Base-by-base conservation (phyloP, 108 stramenopile species). In the Aureococcus anophagefferens region DNA sequence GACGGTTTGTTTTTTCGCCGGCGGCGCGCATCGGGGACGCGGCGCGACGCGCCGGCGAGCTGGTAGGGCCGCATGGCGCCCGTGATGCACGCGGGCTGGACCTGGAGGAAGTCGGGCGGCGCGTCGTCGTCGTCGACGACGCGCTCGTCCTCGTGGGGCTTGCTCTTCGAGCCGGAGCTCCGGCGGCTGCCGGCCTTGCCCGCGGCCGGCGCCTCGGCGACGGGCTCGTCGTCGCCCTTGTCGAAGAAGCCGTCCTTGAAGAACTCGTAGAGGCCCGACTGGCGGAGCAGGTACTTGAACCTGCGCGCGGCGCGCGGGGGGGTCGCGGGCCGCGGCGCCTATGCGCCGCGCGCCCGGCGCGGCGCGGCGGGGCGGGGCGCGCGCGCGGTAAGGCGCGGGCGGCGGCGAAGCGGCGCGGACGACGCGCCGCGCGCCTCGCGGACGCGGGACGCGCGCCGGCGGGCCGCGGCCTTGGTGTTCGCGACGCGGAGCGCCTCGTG, bases 41-140 rank as follows among this genome's bases (percentile, higher is more conserved):
- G n/a, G n/a, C n/a, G n/a, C n/a, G n/a, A n/a, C n/a, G n/a, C n/a
- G 36, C 93, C 92, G 77, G 93, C 94, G 25, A 95, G 69, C 81
- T 98, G 97, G 78, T 98, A 98, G 33, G 85, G 86, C 68, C 94
- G 93, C 67, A 98, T 83, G 29, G 74, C 77, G 5, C 90, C 89
- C 81, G 81, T 88, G 74, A 97, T 93, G 71, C 85, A 87, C 29
- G 65, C 73, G n/a, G 96, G 96, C 82, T 97, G 96, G 63, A 86
- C 79, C 18, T 88, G 85, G 44, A 96, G 74, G 76, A 93, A 94
- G 0, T 90, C 88, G 72, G 87, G 14, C n/a, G n/a, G n/a, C 4
- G 65, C 13, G 25, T 25, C 51, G 7, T 18, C 21, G 17, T 59
- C 51, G 51, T 59, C 51, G 51, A 11, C 25, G 51, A 44, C 13